Evolutionary conservation across 2,329 filamentous ascomycete genomes (phyloP).

Genomic region (Coniochaeta ligniaria): DNA sequence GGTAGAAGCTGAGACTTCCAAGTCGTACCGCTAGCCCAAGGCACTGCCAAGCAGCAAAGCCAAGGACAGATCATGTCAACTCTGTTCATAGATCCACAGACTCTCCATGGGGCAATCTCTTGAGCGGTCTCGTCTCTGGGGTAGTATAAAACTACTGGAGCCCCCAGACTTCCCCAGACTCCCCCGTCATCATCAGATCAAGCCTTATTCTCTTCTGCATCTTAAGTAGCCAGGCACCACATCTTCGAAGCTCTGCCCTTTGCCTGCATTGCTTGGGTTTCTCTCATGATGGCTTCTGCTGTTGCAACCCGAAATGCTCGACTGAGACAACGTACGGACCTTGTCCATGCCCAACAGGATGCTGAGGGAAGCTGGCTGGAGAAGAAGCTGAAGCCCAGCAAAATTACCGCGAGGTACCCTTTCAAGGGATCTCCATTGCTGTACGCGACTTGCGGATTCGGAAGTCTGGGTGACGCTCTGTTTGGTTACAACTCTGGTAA

Average conservation of each 20-base stretch:
- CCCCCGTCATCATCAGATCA: neutral
- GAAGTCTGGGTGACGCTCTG: neutral
- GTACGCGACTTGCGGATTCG: neutral
- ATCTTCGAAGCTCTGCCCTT: neutral
- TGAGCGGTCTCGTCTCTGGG: neutral
- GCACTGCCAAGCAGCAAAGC: too few species aligned
- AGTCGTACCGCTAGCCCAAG: too few species aligned
- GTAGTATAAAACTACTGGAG: neutral
- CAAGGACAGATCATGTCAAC: too few species aligned
- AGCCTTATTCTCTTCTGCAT: neutral
- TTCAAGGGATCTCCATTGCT: neutral
- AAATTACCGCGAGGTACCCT: neutral
- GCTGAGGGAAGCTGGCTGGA: neutral
- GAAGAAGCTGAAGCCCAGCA: neutral
- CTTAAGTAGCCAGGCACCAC: neutral
- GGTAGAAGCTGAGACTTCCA: too few species aligned
- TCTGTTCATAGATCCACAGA: neutral
- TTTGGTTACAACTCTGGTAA: neutral
- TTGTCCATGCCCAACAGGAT: neutral
- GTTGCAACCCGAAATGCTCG: neutral
- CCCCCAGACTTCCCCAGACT: neutral
- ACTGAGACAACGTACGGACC: neutral
- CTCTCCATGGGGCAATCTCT: neutral
- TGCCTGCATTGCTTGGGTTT: neutral
- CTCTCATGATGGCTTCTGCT: neutral